These are phyloP conservation scores for Rubus idaeus DNA, from an alignment of 306 rosid species.

Conservation along the genomic window DNA sequence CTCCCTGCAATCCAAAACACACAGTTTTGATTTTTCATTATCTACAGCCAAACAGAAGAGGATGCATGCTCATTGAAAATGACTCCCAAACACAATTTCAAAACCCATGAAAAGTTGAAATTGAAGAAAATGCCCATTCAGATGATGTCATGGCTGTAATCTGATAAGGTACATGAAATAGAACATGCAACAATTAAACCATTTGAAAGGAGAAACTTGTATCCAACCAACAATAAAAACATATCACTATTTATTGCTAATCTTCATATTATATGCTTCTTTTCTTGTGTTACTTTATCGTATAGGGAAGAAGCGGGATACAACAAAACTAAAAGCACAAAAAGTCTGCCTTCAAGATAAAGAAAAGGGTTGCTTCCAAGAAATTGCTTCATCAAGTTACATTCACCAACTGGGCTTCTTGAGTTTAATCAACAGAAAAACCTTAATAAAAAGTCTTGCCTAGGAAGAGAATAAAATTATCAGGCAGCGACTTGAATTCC, in stretches of 20 bases:
- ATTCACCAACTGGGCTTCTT: not conserved
- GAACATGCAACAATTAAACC: not conserved
- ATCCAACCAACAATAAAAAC: no score
- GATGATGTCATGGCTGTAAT: not conserved
- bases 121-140: not conserved
- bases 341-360: not conserved
- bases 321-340: no score
- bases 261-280: no score
- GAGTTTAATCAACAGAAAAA: not conserved
- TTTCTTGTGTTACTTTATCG: no score
- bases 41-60: not conserved
- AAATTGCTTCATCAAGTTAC: not conserved
- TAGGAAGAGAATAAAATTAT: not conserved
- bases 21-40: not conserved
- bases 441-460: not conserved
- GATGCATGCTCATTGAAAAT: not conserved
- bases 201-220: no score
- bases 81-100: not conserved
- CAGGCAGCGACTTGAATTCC: constrained; percentile 3
- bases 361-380: not conserved
- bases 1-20: constrained; percentile 63
- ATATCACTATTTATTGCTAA: no score
- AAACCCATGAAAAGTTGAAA: not conserved
- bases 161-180: not conserved
- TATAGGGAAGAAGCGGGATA: no score